Base-by-base conservation (phyloP, 331 rosid genomes). In the Spiraea crenata region DNA sequence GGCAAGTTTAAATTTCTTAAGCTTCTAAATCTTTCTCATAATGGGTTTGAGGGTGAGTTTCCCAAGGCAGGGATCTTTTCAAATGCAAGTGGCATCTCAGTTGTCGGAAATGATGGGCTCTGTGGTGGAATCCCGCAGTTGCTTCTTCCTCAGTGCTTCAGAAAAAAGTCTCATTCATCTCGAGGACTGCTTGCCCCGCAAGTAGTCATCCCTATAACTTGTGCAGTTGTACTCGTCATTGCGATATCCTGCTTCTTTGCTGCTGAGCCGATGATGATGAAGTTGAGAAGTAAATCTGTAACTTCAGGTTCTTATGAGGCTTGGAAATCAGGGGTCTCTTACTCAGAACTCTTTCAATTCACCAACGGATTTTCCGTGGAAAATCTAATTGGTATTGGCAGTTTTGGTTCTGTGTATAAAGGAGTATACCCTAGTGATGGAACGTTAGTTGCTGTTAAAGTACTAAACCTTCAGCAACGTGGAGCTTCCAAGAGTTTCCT, bases 401-500 rank as follows among this genome's bases (percentile, higher is more conserved):
- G 63, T 14, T 58, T 58, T 58, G 63, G 63, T 35, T 58, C 20
- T 1, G 20, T 58, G 3, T 58, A 74, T n/a, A 74, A 74, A 74
- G 79, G 67, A 47, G 4, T 58, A 13, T 4, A 47, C 1, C 0
- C 7, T 2, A 25, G 13, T 5, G 14, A 47, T 17, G 74, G 8
- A 15, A 13, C 4, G 11, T 13, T 34, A 48, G 52, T 75, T 58
- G 73, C 69, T 0, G 8, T 57, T 20, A 58, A 75, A 50, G 74
- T 75, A 6, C 6, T 75, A 3, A 75, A 49, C 72, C 73, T 75
- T 57, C 54, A 75, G 16, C 51, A 38, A 4, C 35, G 3, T 8
- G 54, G 68, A 67, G 79, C 79, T 67, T 75, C 42, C 19, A 51
- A 57, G 68, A 59, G 69, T 0, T 72, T 72, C 25, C 12, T 47